Conservation (phyloP, 2,329 filamentous ascomycete species). For the Fusarium sp. region DNA sequence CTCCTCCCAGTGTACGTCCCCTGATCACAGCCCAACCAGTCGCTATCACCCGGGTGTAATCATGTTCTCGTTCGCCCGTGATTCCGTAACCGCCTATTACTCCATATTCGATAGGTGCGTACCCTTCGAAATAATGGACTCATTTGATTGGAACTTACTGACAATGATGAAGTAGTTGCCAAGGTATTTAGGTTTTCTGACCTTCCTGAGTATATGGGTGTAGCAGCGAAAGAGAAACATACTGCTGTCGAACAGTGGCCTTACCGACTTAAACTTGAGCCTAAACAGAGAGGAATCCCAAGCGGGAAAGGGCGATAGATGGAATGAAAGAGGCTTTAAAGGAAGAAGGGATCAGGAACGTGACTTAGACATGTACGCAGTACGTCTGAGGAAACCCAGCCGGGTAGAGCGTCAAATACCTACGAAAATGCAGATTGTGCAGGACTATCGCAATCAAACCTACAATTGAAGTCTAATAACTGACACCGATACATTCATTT, state of each 20-base stretch:
- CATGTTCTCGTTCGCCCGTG: not conserved
- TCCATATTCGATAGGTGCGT: not conserved
- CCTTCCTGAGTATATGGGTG: not conserved
- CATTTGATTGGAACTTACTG: not conserved
- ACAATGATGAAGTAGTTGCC: not conserved
- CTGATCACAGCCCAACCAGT: not conserved
- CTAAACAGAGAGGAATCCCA: not conserved
- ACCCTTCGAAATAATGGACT: too few species aligned
- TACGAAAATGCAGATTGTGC: too few species aligned
- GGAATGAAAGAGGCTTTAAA: constrained; percentile 5
- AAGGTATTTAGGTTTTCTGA: not conserved
- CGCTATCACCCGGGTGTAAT: not conserved
- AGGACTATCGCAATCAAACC: too few species aligned
- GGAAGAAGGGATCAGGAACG: too few species aligned
- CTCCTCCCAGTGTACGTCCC: too few species aligned
- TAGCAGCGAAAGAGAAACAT: constrained; percentile 4
- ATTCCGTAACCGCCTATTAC: not conserved
- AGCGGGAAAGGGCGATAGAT: constrained; percentile 7
- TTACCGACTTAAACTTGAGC: not conserved
- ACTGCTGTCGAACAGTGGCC: constrained; percentile 27
- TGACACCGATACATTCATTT: too few species aligned
- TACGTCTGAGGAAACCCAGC: too few species aligned
- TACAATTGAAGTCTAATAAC: too few species aligned
- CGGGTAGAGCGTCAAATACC: too few species aligned
- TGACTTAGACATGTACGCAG: too few species aligned